Base-by-base conservation (phyloP, 2,329 filamentous ascomycete genomes). In the Calonectria ilicicola region DNA sequence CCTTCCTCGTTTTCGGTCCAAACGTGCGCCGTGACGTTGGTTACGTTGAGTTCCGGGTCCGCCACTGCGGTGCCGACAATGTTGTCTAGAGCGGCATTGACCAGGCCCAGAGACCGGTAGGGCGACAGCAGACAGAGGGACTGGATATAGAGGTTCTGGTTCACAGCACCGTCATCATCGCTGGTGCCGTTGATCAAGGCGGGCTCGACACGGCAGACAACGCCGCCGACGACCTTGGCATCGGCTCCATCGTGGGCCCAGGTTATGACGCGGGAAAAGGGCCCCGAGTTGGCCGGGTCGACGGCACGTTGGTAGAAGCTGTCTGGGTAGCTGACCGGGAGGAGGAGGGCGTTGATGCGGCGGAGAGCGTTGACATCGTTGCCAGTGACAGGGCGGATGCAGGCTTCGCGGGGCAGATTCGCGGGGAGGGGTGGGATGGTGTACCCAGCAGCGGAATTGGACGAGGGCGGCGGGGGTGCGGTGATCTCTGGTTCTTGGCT, bases 1-100 rank as follows among this genome's bases (percentile, higher is more conserved):
- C 88, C 92, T 23, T 93, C 91, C 2, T 88, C 86, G 80, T 93
- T 93, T 72, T 91, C 87, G 14, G 91, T 91, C 92, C 92, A 93
- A 19, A 93, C 92, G 80, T 93, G 92, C 5, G 92, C 92, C 75
- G 91, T 93, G 19, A 92, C 84, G 51, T 85, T 77, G 42, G 76
- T 77, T 40, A 87, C 85, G 65, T 86, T 79, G 74, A 86, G 81
- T 19, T 74, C 82, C 5, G 83, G 83, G 14, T 82, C 81, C 15
- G 78, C 74, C 10, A 80, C 78, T 15, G 82, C 83, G 14, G 85
- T 83, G 26, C 83, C 82, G 68, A 89, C 76, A 56, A 91, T 85
- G 74, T 89, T 85, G 56, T 90, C 87, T 19, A 93, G 83, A 0
- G 91, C 87, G 27, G 89, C 87, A n/a, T 86, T 85, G 15, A 89